Evolutionary conservation across 768 basidiomycete genomes (phyloP).

Genomic region (Tulasnella sp.): DNA sequence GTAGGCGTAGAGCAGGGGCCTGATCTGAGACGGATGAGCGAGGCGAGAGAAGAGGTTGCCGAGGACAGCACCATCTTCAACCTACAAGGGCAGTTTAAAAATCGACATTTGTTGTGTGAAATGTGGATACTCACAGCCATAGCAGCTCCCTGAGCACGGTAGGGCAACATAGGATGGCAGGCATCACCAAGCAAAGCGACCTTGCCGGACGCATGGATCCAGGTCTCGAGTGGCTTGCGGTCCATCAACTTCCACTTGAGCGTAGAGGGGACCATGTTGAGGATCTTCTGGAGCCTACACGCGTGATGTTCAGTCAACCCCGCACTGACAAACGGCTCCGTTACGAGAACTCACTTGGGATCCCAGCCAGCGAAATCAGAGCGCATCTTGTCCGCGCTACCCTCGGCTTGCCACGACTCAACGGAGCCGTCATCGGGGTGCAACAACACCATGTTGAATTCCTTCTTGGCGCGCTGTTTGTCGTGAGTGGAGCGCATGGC

Average conservation of each 20-base stretch:
- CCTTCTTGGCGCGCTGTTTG: slow-evolving; percentile 20
- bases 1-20: slow-evolving; percentile 39
- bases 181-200: slow-evolving; percentile 42
- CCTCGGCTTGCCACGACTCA: slow-evolving; percentile 35
- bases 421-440: slow-evolving; percentile 17
- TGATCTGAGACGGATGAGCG: slow-evolving; percentile 32
- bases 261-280: slow-evolving; percentile 35
- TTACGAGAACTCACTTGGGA: slow-evolving; percentile 22
- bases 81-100: slow-evolving; percentile 8
- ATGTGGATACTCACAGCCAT: slow-evolving; percentile 26
- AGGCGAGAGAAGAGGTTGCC: slow-evolving; percentile 41
- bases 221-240: slow-evolving; percentile 35
- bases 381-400: slow-evolving; percentile 36
- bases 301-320: neutral
- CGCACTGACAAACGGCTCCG: neutral
- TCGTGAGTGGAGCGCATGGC: neutral
- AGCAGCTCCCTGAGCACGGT: slow-evolving; percentile 43
- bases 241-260: slow-evolving; percentile 40
- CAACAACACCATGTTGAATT: slow-evolving; percentile 18
- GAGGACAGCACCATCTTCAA: slow-evolving; percentile 38
- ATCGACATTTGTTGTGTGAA: neutral
- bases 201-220: slow-evolving; percentile 36
- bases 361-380: slow-evolving; percentile 39
- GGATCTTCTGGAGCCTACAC: slow-evolving; percentile 32
- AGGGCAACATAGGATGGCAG: slow-evolving; percentile 48